Percentiles rank a stretch among this genome's conserved stretches.
Evolutionary conservation across 176 grass and related monocot genomes (phyloP).

Genomic region (Phyllostachys edulis): DNA sequence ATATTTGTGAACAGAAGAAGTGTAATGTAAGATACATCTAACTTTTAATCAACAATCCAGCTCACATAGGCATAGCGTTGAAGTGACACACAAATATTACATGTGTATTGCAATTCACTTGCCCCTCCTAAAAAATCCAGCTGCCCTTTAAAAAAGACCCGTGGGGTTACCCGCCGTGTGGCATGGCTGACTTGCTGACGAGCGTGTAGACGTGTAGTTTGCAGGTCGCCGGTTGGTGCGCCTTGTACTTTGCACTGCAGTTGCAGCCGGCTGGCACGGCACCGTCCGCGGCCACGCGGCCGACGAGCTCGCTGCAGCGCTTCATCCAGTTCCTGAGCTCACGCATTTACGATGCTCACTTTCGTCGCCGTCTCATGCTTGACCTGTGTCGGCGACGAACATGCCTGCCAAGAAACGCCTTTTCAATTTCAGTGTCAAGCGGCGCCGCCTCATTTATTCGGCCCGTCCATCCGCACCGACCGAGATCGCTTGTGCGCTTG

Average conservation of each 20-base stretch:
- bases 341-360: neutral
- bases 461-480: neutral
- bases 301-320: too few relatives aligned
- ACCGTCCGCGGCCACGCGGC: conserved; percentile 21
- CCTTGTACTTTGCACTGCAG: neutral
- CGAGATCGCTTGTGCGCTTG: neutral
- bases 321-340: neutral
- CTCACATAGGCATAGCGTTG: too few relatives aligned
- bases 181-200: neutral
- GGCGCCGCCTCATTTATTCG: conserved; percentile 8
- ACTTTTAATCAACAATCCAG: too few relatives aligned
- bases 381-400: neutral
- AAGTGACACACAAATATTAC: too few relatives aligned
- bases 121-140: too few relatives aligned
- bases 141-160: too few relatives aligned
- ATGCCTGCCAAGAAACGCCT: conserved; percentile 10
- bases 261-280: neutral
- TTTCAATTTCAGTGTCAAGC: conserved; percentile 4
- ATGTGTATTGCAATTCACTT: too few relatives aligned
- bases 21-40: too few relatives aligned
- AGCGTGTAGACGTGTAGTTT: too few relatives aligned
- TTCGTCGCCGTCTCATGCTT: neutral
- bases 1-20: too few relatives aligned
- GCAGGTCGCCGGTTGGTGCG: neutral
- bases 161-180: too few relatives aligned